A percentile compares a stretch with the other conserved stretches of the same genome.
Conservation (phyloP, 371 early-diverging fungal species). For the Nematocida sp. region DNA sequence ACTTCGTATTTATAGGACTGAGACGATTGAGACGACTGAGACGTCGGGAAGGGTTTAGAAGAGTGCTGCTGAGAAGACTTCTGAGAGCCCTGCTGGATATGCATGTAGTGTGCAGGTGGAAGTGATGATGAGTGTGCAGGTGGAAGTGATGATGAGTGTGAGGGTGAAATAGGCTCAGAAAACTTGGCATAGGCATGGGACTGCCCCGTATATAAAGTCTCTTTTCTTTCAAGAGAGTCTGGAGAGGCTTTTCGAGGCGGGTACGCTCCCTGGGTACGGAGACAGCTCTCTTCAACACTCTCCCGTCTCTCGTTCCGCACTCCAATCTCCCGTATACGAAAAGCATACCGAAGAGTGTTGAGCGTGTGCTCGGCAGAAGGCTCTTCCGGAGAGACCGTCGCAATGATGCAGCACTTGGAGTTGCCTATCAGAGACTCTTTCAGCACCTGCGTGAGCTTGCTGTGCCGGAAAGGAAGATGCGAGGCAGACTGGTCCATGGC, state of each 20-base stretch:
- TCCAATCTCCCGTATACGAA: conserved; percentile 52
- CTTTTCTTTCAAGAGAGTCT: not conserved
- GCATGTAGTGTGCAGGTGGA: too few species aligned
- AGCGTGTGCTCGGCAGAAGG: conserved; percentile 75
- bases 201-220: not conserved
- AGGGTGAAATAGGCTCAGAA: too few species aligned
- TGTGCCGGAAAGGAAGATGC: conserved; percentile 92
- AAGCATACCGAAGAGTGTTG: conserved; percentile 89
- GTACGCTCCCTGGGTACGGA: not conserved
- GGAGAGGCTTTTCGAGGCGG: not conserved
- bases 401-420: conserved; percentile 94
- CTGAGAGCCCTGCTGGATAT: too few species aligned
- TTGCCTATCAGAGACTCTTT: conserved; percentile 81
- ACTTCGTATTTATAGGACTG: not conserved
- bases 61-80: too few species aligned
- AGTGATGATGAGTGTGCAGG: too few species aligned
- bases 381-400: conserved; percentile 69
- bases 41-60: too few species aligned
- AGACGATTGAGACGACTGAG: too few species aligned
- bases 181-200: not conserved
- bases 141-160: too few species aligned
- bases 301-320: not conserved
- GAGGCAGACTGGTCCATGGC: conserved; percentile 71
- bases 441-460: conserved; percentile 83
- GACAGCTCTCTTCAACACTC: too few species aligned